Evolutionary conservation across 306 rosid species (phyloP), one percentile per base, ranked within the genome.

Genomic region (Astragalus membranaceus): DNA sequence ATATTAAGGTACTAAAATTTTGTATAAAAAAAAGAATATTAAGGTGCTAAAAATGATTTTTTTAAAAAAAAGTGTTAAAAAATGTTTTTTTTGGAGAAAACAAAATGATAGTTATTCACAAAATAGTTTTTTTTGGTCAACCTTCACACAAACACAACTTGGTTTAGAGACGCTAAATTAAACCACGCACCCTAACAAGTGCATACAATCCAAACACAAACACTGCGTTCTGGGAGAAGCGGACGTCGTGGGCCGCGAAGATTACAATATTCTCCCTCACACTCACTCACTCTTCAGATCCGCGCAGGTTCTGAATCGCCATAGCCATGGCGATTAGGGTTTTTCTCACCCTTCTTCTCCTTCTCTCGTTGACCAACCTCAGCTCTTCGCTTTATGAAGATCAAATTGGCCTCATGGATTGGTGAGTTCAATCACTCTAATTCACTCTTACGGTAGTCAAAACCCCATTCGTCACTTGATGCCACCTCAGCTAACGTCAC

Each of bases 331-430:
- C 88, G 95, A 73, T 83, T 79, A 86, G 87, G 91, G 80, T 64
- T 79, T 80, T 54, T 52, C 81, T 85, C 56, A 41, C 56, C 35
- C 72, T 88, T 52, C 56, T 83, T 0, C 23, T 87, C 7, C 70
- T 89, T 51, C 67, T 83, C 26, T 78, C 81, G 0, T 75, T 39
- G 3, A 37, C 81, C 36, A 57, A 75, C 52, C 75, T 79, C 57
- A 54, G 68, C 75, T 70, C 48, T 42, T 89, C 99, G 15, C 85
- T 95, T 2, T 87, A 80, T 80, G 91, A 91, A 86, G 99, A 95
- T 88, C 99, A 95, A 85, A 90, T 86, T 23, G 99, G 97, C 55
- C 99, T 91, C 64, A 82, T 87, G 90, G 99, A 91, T 77, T 95
- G 99, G 99, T 95, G 51, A 72, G 71, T 83, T 73, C 79, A 42